phyloP scores from a whole-genome alignment of 2,329 filamentous ascomycete species.

The Huntiella omanensis region DNA sequence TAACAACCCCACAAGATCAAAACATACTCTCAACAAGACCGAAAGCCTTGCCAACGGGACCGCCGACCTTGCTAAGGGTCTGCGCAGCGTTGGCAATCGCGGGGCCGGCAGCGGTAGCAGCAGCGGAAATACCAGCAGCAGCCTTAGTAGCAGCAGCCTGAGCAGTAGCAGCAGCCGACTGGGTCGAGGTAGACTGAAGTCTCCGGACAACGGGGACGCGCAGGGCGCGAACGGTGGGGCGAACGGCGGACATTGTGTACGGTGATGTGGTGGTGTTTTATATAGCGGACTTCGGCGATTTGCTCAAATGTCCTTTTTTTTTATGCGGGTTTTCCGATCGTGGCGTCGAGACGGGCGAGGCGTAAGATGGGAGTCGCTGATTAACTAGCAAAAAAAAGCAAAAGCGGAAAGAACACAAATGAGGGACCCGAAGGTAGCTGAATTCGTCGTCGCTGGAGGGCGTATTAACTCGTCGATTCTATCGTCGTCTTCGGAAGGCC shows the following conservation, averaged over 20 bases:
- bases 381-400: neutral
- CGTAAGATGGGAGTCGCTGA: neutral
- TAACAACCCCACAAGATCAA: too few relatives aligned
- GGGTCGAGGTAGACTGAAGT: slow-evolving; percentile 39
- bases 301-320: slow-evolving; percentile 2
- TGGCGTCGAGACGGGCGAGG: neutral
- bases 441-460: neutral
- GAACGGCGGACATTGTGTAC: slow-evolving; percentile 16
- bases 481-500: slow-evolving; percentile 1
- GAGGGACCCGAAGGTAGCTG: too few relatives aligned
- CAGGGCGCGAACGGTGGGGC: slow-evolving; percentile 22
- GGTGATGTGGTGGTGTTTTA: neutral
- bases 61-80: slow-evolving; percentile 60
- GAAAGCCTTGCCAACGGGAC: slow-evolving; percentile 62
- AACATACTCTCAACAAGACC: slow-evolving; percentile 70
- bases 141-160: slow-evolving; percentile 31
- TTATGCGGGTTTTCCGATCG: neutral
- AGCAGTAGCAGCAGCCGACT: slow-evolving; percentile 16
- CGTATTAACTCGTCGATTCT: slow-evolving; percentile 1
- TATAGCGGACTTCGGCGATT: slow-evolving; percentile 4
- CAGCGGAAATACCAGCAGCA: slow-evolving; percentile 63
- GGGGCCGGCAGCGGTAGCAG: slow-evolving; percentile 61
- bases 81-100: slow-evolving; percentile 56
- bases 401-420: neutral
- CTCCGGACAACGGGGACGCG: slow-evolving; percentile 32